These are phyloP conservation scores for Pascua guehoae DNA, from an alignment of 1,284 basidiomycete species.

Conservation along the genomic window DNA sequence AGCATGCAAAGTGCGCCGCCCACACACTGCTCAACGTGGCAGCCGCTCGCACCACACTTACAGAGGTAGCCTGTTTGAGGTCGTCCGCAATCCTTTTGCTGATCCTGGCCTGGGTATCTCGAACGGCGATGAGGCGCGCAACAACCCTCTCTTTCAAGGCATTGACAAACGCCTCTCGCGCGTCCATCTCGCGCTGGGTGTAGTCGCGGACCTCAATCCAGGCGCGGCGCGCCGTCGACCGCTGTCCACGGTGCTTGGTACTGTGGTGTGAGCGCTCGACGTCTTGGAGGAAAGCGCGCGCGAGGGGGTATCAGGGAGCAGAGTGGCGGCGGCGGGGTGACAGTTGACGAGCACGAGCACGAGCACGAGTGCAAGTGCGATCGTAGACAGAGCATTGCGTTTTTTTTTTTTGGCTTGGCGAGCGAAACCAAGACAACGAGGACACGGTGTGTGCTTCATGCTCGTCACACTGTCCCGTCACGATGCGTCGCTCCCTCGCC, in stretches of 20 bases:
- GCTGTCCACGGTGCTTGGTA: conserved; percentile 56
- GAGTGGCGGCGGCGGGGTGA: too few relatives aligned
- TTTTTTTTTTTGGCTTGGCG: not conserved
- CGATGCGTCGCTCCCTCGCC: too few relatives aligned
- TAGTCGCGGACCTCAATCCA: conserved; percentile 82
- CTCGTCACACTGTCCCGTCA: too few relatives aligned
- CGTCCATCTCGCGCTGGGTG: conserved; percentile 76
- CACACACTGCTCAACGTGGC: too few relatives aligned
- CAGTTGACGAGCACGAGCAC: not conserved
- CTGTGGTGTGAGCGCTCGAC: not conserved
- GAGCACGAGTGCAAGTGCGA: not conserved
- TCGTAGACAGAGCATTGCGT: not conserved
- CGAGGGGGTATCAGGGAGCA: conserved; percentile 1
- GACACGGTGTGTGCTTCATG: not conserved
- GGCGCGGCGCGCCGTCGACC: conserved; percentile 60
- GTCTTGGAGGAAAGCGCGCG: not conserved
- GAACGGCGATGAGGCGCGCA: conserved; percentile 56
- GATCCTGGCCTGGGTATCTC: conserved; percentile 84
- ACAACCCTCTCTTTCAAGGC: conserved; percentile 70
- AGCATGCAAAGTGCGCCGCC: too few relatives aligned
- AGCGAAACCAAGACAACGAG: not conserved
- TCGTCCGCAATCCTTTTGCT: conserved; percentile 85
- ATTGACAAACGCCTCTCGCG: conserved; percentile 68
- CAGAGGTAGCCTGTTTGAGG: conserved; percentile 63
- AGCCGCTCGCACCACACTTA: conserved; percentile 2